Percentiles rank a stretch among this genome's conserved stretches.
These are phyloP conservation scores for Trichoderma sp. DNA, from an alignment of 2,329 filamentous ascomycete genomes.

Conservation along the genomic window DNA sequence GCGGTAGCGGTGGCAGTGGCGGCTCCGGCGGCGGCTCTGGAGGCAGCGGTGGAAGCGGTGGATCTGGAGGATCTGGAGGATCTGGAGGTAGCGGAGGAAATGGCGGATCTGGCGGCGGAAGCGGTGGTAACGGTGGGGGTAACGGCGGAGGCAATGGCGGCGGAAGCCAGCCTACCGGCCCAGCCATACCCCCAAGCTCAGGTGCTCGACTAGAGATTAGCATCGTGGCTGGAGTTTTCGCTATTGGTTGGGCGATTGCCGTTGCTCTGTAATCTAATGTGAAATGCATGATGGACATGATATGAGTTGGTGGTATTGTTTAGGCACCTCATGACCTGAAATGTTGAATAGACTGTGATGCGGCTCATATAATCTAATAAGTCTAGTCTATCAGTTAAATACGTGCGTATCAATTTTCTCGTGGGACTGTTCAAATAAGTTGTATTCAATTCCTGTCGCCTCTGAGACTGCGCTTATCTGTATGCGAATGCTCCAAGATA, in stretches of 20 bases:
- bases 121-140: too few relatives aligned
- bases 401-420: not conserved
- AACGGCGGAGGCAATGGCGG: slow-evolving; percentile 1
- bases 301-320: not conserved
- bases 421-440: not conserved
- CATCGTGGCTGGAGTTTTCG: slow-evolving; percentile 32
- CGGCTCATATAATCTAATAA: not conserved
- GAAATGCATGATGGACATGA: not conserved
- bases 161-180: slow-evolving; percentile 18
- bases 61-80: not conserved
- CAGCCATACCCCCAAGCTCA: slow-evolving; percentile 24
- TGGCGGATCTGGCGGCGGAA: too few relatives aligned
- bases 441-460: not conserved
- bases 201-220: slow-evolving; percentile 32
- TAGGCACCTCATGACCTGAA: not conserved
- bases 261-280: slow-evolving; percentile 29
- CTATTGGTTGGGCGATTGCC: slow-evolving; percentile 30
- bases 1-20: slow-evolving; percentile 4
- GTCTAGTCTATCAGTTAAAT: not conserved
- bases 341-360: not conserved
- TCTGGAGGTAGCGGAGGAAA: not conserved
- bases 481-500: not conserved
- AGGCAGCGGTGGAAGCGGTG: slow-evolving; percentile 5
- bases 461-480: not conserved
- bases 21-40: slow-evolving; percentile 14